A percentile compares a stretch with the other conserved stretches of the same genome.
Conservation (phyloP, 2,329 filamentous ascomycete species). For the Biscogniauxia mediterranea region DNA sequence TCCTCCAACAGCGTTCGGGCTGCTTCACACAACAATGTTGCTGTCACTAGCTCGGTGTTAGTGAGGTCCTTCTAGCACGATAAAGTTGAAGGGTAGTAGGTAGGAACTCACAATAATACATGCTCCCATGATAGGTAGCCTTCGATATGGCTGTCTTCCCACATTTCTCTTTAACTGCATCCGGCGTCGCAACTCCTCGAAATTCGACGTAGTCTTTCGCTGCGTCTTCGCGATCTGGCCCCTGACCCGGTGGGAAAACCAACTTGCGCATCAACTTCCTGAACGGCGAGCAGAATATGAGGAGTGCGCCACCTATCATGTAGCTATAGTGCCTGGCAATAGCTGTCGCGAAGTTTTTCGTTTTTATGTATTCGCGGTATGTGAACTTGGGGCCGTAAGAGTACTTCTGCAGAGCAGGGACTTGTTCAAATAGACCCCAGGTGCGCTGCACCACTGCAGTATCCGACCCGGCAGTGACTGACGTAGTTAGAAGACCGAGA, state of each 20-base stretch:
- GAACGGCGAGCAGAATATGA: conserved; percentile 44
- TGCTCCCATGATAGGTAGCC: conserved; percentile 56
- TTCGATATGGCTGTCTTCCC: conserved; percentile 53
- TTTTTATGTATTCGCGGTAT: conserved; percentile 54
- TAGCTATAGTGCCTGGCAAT: conserved; percentile 50
- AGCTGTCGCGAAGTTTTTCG: conserved; percentile 48
- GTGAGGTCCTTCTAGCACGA: background rate
- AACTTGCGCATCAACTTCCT: conserved; percentile 43
- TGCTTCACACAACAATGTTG: conserved; percentile 59
- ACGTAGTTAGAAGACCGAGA: conserved; percentile 57
- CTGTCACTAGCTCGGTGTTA: conserved; percentile 54
- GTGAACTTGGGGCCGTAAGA: conserved; percentile 62
- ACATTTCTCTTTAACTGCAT: conserved; percentile 35
- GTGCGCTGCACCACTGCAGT: conserved; percentile 56
- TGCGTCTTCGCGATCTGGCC: conserved; percentile 50
- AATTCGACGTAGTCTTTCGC: conserved; percentile 62
- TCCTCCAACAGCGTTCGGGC: conserved; percentile 65
- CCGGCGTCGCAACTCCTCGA: conserved; percentile 62
- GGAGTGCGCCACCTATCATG: conserved; percentile 41
- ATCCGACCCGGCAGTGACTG: conserved; percentile 49
- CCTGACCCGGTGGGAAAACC: conserved; percentile 55
- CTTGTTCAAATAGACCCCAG: conserved; percentile 58
- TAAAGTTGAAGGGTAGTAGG: background rate
- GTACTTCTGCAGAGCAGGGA: conserved; percentile 42
- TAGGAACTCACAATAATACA: conserved; percentile 59